Evolutionary conservation across 257 asterid species (phyloP).

Genomic region (Striga asiatica): DNA sequence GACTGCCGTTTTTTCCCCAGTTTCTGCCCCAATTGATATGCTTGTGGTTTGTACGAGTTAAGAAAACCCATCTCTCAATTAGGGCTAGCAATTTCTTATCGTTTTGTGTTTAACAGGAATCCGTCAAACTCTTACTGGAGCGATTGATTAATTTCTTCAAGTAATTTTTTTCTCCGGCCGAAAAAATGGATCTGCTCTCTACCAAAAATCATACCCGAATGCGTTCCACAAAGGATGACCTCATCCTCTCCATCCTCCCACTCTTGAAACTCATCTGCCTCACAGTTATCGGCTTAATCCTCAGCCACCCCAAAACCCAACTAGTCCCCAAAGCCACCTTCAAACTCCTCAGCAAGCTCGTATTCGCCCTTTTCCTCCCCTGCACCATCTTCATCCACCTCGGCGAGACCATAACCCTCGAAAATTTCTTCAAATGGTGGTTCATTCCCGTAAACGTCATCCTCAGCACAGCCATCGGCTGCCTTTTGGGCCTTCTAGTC

Average conservation of each 20-base stretch:
- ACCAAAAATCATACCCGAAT: neutral
- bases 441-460: conserved; percentile 85
- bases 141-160: too few relatives aligned
- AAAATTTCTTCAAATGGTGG: conserved; percentile 76
- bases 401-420: conserved; percentile 64
- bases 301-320: conserved; percentile 65
- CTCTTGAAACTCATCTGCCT: conserved; percentile 64
- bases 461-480: conserved; percentile 68
- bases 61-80: too few relatives aligned
- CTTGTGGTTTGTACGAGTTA: too few relatives aligned
- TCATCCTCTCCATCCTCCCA: conserved; percentile 46
- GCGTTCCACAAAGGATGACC: neutral
- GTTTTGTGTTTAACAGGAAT: too few relatives aligned
- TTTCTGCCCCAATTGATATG: too few relatives aligned
- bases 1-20: too few relatives aligned
- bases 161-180: too few relatives aligned
- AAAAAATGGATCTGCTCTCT: neutral
- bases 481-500: conserved; percentile 64
- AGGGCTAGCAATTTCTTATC: too few relatives aligned
- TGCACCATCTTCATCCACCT: conserved; percentile 75
- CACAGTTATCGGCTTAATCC: conserved; percentile 62
- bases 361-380: conserved; percentile 79
- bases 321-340: conserved; percentile 77
- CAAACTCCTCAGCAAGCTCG: conserved; percentile 88
- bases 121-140: too few relatives aligned